Conservation (phyloP, 139 green algal species). For the Pleodorina starrii region DNA sequence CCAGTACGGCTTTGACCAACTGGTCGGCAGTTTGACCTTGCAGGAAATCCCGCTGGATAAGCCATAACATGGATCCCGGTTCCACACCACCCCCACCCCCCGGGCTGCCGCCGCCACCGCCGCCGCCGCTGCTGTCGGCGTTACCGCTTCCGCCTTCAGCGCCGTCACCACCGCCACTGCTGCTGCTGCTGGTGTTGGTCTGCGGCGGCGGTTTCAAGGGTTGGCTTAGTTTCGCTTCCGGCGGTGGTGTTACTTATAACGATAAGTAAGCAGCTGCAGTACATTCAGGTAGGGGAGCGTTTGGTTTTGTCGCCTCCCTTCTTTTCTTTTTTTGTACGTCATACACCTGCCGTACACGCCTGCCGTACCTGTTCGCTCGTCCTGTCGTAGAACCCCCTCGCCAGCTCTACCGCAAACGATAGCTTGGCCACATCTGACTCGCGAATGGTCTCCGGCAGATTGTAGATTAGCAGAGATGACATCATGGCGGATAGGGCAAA, state of each 20-base stretch:
- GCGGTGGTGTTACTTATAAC: too few species aligned
- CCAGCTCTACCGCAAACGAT: constrained; percentile 93
- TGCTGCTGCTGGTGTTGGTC: not conserved
- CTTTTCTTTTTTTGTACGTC: not conserved
- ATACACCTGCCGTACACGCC: not conserved
- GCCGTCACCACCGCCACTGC: too few species aligned
- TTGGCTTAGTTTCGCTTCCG: too few species aligned
- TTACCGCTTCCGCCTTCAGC: too few species aligned
- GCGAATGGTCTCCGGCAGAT: constrained; percentile 91
- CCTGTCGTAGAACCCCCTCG: constrained; percentile 69
- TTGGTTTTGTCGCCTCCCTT: too few species aligned
- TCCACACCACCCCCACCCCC: constrained; percentile 48
- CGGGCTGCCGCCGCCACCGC: not conserved
- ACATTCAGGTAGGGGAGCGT: too few species aligned
- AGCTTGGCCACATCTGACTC: constrained; percentile 94
- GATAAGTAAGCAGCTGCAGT: too few species aligned
- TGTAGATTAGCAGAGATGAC: constrained; percentile 88
- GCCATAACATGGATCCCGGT: constrained; percentile 90
- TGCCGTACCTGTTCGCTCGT: not conserved
- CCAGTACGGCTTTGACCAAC: constrained; percentile 80
- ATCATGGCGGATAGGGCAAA: constrained; percentile 92
- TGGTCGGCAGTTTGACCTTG: constrained; percentile 80
- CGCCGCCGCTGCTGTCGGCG: not conserved
- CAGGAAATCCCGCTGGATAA: constrained; percentile 96
- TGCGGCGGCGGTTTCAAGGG: not conserved